Conservation (phyloP, 2,329 filamentous ascomycete genomes). For the Achaetomium macrosporum region DNA sequence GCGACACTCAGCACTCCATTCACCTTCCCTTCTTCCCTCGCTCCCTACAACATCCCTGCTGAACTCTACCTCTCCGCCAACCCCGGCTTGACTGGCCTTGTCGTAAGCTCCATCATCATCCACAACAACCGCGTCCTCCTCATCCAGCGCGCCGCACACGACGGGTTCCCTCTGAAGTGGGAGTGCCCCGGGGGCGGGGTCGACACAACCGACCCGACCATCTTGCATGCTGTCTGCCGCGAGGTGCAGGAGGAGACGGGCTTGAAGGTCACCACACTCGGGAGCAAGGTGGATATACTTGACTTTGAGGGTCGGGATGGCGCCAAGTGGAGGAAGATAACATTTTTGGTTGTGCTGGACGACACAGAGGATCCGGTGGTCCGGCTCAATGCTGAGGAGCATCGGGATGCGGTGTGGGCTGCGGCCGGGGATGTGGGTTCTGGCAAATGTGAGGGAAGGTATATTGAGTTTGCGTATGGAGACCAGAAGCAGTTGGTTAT, state of each 20-base stretch:
- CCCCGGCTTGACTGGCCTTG: conserved; percentile 9
- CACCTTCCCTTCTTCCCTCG: neutral
- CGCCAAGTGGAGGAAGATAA: conserved; percentile 14
- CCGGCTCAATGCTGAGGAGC: conserved; percentile 13
- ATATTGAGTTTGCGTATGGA: conserved; percentile 19
- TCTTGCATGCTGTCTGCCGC: conserved; percentile 14
- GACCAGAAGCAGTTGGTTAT: conserved; percentile 9
- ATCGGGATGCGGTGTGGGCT: conserved; percentile 19
- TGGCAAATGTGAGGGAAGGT: conserved; percentile 6
- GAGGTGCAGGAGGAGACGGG: conserved; percentile 22
- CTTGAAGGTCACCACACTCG: conserved; percentile 1
- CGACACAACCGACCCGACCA: conserved; percentile 10
- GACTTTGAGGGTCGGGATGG: conserved; percentile 13
- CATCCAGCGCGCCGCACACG: conserved; percentile 21
- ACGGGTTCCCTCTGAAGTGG: conserved; percentile 21
- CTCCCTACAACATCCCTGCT: conserved; percentile 6
- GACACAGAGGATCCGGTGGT: conserved; percentile 1
- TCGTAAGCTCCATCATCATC: conserved; percentile 18
- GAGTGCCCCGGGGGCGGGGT: conserved; percentile 21
- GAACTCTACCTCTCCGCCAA: conserved; percentile 11
- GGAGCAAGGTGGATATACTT: neutral
- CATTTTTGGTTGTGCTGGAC: conserved; percentile 13
- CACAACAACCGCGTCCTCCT: conserved; percentile 14
- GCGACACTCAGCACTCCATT: neutral
- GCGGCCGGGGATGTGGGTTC: conserved; percentile 4